Base-by-base conservation (phyloP, 768 basidiomycete species). In the Tylopilus felleus region DNA sequence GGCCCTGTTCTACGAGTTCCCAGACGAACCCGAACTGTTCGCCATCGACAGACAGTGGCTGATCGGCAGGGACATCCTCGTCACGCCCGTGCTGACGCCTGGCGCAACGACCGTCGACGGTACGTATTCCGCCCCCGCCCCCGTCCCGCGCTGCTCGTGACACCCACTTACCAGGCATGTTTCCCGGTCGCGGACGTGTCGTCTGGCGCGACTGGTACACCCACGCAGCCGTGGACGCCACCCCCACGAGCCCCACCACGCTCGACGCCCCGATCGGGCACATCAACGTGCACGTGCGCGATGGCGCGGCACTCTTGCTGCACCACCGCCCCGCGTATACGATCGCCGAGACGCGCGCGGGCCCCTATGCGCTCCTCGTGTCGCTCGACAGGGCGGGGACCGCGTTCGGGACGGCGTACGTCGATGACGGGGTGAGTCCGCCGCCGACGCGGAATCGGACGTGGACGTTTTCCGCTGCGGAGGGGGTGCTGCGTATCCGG, bases 1-100 rank as follows among this genome's bases (percentile, higher is more conserved):
- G 33, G 84, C 90, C 8, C 76, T 90, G 19, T 90, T 88, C 77
- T 90, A 78, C 64, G 84, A 90, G 64, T 90, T 88, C 73, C 85
- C 85, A 1, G 72, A 85, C 47, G 83, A 89, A 60, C 79, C 83
- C 1, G 82, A 85, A 57, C 63, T 85, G 1, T 84, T 84, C 51
- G 69, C 70, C 25, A 68, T 87, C 17, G 83, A 86, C 56, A 68
- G 74, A 22, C 90, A 92, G 68, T 92, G 87, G 74, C 65, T 91
- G 56, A 68, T 91, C 42, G 89, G 90, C 10, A 60, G 76, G 6
- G 79, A 85, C 57, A 77, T 91, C 46, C 78, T 91, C 38, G 83
- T 91, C 45, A 88, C 88, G 0, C 88, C 89, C 3, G 88, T 90
- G 0, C 69, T 90, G 33, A 73, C 71, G 12, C 86, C 87, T 0